Percentiles rank a stretch among this genome's conserved stretches.
Conservation (phyloP, 202 grass and related monocot species). For the Bolboschoenoplectus hybrid region DNA sequence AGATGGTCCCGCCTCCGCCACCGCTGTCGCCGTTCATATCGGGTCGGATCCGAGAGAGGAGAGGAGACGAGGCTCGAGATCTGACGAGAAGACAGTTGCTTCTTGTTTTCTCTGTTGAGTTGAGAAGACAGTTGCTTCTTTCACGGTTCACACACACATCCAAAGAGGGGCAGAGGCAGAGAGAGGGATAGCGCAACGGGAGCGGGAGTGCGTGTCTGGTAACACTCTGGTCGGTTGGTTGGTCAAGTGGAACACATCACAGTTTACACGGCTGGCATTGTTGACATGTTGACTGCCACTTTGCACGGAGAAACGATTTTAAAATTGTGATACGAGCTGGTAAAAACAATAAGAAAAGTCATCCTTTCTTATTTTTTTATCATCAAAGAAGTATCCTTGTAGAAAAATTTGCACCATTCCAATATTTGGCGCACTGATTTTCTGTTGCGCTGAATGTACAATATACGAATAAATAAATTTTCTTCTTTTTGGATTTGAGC, state of each 20-base stretch:
- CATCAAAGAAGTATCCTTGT: not conserved
- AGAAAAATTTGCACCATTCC: not conserved
- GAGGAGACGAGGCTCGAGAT: not conserved
- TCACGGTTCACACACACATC: slow-evolving; percentile 14
- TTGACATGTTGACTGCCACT: slow-evolving; percentile 4
- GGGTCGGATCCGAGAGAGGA: slow-evolving; percentile 46
- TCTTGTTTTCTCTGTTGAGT: no score
- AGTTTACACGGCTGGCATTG: not conserved
- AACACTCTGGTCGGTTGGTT: not conserved
- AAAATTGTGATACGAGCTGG: not conserved
- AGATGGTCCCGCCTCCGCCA: slow-evolving; percentile 40
- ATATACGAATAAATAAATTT: no score
- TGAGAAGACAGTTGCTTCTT: slow-evolving; percentile 1
- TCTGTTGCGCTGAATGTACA: no score
- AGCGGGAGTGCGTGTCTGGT: not conserved
- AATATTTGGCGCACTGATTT: not conserved
- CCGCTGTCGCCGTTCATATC: slow-evolving; percentile 57
- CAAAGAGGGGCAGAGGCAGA: not conserved
- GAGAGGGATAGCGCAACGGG: not conserved
- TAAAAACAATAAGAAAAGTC: not conserved
- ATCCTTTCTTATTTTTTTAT: not conserved
- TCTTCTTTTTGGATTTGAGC: not conserved
- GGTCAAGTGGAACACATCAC: slow-evolving; percentile 11
- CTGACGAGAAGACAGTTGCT: not conserved
- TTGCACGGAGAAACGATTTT: not conserved